These are phyloP conservation scores for Rhizomucor pusillus DNA, from an alignment of 371 early-diverging fungal species.

Conservation along the genomic window DNA sequence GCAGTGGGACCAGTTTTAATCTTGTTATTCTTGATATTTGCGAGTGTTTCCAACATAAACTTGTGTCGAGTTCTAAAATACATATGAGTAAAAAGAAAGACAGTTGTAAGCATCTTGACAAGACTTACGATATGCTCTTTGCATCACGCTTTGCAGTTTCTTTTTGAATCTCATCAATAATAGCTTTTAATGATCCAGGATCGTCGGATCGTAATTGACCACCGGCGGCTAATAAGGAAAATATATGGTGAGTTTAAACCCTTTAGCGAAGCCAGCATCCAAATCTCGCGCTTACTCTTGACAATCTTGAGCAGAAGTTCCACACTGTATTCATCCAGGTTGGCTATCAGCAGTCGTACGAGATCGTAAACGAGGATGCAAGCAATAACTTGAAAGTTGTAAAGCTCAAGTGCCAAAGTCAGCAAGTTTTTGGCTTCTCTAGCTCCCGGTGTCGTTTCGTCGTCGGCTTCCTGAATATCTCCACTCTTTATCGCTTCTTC, in stretches of 20 bases:
- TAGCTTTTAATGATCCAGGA: constrained; percentile 84
- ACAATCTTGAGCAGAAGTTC: constrained; percentile 86
- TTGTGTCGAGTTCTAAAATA: constrained; percentile 67
- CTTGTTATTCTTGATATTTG: constrained; percentile 91
- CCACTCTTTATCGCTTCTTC: constrained; percentile 25
- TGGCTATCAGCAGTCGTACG: constrained; percentile 63
- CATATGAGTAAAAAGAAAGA: too few relatives aligned
- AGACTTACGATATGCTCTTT: constrained; percentile 40
- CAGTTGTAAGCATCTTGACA: neutral
- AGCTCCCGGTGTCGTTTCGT: constrained; percentile 46
- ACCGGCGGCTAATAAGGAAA: constrained; percentile 65
- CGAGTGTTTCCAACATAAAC: constrained; percentile 93
- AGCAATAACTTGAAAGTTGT: constrained; percentile 88
- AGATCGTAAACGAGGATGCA: constrained; percentile 87
- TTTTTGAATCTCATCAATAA: constrained; percentile 72
- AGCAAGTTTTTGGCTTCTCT: constrained; percentile 79
- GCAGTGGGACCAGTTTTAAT: constrained; percentile 62
- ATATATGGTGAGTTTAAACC: neutral
- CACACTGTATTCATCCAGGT: constrained; percentile 78
- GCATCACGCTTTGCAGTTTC: constrained; percentile 52
- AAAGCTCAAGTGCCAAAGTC: constrained; percentile 80
- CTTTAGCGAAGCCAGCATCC: neutral
- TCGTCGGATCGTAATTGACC: constrained; percentile 88
- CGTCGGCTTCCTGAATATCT: constrained; percentile 30
- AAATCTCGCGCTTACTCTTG: constrained; percentile 47